Evolutionary conservation across 805 yeast genomes (phyloP).

Genomic region (Scheffersomyces lignosus): DNA sequence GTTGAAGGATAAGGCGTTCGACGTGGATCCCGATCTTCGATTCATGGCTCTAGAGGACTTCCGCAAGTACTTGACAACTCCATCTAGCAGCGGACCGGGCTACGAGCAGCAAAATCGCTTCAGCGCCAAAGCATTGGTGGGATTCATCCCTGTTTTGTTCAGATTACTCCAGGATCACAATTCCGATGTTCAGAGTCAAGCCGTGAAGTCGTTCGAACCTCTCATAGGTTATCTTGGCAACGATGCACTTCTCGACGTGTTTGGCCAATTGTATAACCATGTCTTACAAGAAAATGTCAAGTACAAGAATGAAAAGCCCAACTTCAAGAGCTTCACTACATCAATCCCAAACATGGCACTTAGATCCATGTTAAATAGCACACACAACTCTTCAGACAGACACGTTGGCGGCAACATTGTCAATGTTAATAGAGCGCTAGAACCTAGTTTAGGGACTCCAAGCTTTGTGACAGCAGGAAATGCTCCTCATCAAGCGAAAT

Average conservation of each 20-base stretch:
- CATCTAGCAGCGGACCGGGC: neutral
- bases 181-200: constrained; percentile 74
- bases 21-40: constrained; percentile 78
- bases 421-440: neutral
- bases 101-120: neutral
- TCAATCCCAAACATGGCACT: constrained; percentile 56
- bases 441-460: neutral
- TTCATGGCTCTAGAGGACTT: constrained; percentile 84
- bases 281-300: constrained; percentile 17
- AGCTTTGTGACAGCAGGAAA: neutral
- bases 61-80: constrained; percentile 38
- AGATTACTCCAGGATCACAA: constrained; percentile 57
- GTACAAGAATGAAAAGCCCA: constrained; percentile 12
- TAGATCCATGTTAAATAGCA: constrained; percentile 38
- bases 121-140: constrained; percentile 4
- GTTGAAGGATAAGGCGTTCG: constrained; percentile 48
- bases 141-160: constrained; percentile 41
- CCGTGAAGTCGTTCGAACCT: constrained; percentile 58
- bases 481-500: neutral
- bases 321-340: constrained; percentile 36
- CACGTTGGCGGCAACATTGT: no score
- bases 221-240: constrained; percentile 38
- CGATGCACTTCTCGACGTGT: constrained; percentile 28
- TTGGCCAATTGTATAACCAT: constrained; percentile 25
- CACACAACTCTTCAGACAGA: neutral